phyloP scores from a whole-genome alignment of 148 eudicot species.

The Pouteria glomerata region DNA sequence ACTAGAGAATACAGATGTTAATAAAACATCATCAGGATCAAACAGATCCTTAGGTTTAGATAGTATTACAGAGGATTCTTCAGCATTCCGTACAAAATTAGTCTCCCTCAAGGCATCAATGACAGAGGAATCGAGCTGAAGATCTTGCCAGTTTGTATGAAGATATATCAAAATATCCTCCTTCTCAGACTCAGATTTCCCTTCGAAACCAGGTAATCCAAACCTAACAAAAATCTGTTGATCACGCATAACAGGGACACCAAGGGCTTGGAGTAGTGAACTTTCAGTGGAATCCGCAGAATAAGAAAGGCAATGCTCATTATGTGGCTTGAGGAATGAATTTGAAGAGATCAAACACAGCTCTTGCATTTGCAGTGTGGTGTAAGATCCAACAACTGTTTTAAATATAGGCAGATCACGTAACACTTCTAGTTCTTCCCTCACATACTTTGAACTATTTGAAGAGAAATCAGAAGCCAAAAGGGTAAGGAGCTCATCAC shows the following conservation, averaged over 20 bases:
- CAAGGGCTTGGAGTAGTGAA: constrained; percentile 67
- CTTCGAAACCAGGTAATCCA: constrained; percentile 77
- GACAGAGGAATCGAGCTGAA: constrained; percentile 64
- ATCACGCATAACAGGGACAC: constrained; percentile 77
- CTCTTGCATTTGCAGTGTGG: constrained; percentile 47
- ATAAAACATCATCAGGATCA: constrained; percentile 85
- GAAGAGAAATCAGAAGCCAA: constrained; percentile 71
- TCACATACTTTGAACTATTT: constrained; percentile 51
- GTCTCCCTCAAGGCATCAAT: constrained; percentile 75
- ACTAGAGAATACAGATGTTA: constrained; percentile 79
- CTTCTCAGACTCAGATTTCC: constrained; percentile 67
- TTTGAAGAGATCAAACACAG: constrained; percentile 72
- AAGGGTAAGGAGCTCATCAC: constrained; percentile 71
- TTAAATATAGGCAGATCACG: constrained; percentile 81
- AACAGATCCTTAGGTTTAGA: constrained; percentile 75
- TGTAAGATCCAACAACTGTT: constrained; percentile 76
- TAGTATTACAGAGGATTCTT: constrained; percentile 57
- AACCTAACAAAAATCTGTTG: constrained; percentile 76
- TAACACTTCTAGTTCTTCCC: constrained; percentile 74
- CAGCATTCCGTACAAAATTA: constrained; percentile 71
- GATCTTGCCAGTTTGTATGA: constrained; percentile 78
- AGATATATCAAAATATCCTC: constrained; percentile 79
- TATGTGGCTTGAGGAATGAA: constrained; percentile 77
- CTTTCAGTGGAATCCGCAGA: constrained; percentile 54
- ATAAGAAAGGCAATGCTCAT: constrained; percentile 69